Percentiles rank a stretch among this genome's conserved stretches.
Conservation (phyloP, 306 rosid genomes). For the Bauhinia variegata region DNA sequence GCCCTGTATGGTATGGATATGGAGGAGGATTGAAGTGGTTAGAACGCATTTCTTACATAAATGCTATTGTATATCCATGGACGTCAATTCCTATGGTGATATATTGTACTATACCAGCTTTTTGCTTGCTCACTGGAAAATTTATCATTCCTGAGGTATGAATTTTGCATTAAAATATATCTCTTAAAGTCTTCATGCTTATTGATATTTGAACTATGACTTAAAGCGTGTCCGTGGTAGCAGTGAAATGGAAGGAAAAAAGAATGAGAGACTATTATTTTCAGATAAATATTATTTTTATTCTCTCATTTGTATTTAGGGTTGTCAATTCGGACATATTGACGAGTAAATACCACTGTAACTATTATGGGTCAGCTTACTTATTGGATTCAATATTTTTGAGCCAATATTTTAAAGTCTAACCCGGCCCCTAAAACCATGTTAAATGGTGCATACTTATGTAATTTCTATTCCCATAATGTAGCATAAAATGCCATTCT, state of each 20-base stretch:
- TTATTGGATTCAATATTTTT: no score
- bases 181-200: not conserved
- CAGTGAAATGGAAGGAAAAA: no score
- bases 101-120: constrained; percentile 72
- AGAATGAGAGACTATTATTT: no score
- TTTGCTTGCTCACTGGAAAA: constrained; percentile 73
- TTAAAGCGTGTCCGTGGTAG: no score
- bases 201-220: not conserved
- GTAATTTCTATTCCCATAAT: not conserved
- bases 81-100: constrained; percentile 71
- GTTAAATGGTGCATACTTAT: not conserved
- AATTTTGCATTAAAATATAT: no score
- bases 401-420: no score
- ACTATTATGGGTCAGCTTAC: no score
- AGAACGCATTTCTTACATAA: constrained; percentile 67
- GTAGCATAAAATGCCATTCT: not conserved
- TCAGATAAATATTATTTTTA: no score
- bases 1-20: constrained; percentile 84
- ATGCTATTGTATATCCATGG: constrained; percentile 69
- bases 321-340: no score
- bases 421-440: no score
- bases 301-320: no score
- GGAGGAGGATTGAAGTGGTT: constrained; percentile 72
- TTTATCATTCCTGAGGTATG: constrained; percentile 74
- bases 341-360: no score